Base-by-base conservation (phyloP, 495 filamentous ascomycete species). In the Parachaetomium inaequale region DNA sequence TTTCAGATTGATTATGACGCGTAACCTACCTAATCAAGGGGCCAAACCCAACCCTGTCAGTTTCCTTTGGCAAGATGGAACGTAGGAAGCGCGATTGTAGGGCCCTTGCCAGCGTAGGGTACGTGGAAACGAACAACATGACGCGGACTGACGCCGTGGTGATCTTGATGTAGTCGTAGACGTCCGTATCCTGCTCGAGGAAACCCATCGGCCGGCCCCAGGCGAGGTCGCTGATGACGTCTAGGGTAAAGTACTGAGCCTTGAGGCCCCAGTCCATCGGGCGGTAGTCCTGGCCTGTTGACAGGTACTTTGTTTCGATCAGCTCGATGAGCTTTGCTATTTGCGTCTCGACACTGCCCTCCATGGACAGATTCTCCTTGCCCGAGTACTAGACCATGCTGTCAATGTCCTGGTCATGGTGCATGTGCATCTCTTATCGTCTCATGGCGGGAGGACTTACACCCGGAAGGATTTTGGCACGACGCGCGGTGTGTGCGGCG, bases 161-260 rank as follows among this genome's bases (percentile, higher is more conserved):
- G 47, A 68, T 64, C 40, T 61, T 61, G 59, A 69, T 51, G 58
- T 70, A 72, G 17, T 46, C 50, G 49, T 64, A 63, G 7, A 70
- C 31, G 45, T 78, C 74, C 0, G 28, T 50, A 29, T 75, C 73
- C 1, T 63, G 55, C 38, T 62, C 12, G 25, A 76, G 58, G 42
- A 70, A 74, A 1, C 75, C 73, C 32, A 74, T 69, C 0, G 71
- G 45, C 47, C 69, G 53, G 14, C 74, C 72, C 54, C 72, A 74
- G 7, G 64, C 58, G 12, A 66, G 8, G 0, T 55, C 34, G 32
- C 36, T 58, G 55, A 89, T 87, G 6, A 86, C 79, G 66, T 90
- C 88, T 64, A 87, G 82, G n/a, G 83, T 85, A 66, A 86, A 81
- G 56, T 64, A 75, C 50, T 69, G 61, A 62, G 78, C 77, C 79